These are phyloP conservation scores for Picea abies DNA, from an alignment of 83 land plant genomes.

Conservation along the genomic window DNA sequence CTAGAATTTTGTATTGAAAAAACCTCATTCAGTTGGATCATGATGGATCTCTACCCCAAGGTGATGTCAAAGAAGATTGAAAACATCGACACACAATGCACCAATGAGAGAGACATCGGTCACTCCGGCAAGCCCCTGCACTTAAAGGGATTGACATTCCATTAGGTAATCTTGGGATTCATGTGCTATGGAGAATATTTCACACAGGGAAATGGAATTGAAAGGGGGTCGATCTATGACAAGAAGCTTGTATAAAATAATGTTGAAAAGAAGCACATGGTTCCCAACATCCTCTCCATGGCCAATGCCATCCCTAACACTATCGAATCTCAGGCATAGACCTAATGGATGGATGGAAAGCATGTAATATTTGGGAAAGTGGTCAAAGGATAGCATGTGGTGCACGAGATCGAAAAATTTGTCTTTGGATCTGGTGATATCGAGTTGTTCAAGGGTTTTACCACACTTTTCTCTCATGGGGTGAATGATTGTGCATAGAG, in stretches of 20 bases:
- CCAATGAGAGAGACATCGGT: conserved; percentile 38
- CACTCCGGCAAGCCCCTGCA: conserved; percentile 39
- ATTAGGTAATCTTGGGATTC: conserved; percentile 52
- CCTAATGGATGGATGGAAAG: conserved; percentile 19
- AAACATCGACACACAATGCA: conserved; percentile 32
- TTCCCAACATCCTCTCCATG: conserved; percentile 17
- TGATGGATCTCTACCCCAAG: conserved; percentile 25
- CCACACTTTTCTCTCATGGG: no score
- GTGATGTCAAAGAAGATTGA: conserved; percentile 19
- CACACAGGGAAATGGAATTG: conserved; percentile 26
- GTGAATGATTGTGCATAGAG: no score
- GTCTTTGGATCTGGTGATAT: conserved; percentile 1
- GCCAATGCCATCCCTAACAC: conserved; percentile 18
- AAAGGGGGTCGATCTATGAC: conserved; percentile 37
- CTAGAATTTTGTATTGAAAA: no score
- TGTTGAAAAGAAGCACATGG: conserved; percentile 17
- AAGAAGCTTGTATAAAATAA: conserved; percentile 16
- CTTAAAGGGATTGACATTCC: conserved; percentile 57
- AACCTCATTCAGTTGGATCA: neutral
- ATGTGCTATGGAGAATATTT: conserved; percentile 37
- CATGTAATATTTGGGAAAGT: conserved; percentile 21
- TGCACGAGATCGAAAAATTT: conserved; percentile 14
- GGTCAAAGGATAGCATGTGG: neutral
- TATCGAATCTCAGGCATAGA: conserved; percentile 17
- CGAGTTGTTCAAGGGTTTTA: no score